phyloP scores from a whole-genome alignment of 306 rosid species.

The Canavalia gladiata region DNA sequence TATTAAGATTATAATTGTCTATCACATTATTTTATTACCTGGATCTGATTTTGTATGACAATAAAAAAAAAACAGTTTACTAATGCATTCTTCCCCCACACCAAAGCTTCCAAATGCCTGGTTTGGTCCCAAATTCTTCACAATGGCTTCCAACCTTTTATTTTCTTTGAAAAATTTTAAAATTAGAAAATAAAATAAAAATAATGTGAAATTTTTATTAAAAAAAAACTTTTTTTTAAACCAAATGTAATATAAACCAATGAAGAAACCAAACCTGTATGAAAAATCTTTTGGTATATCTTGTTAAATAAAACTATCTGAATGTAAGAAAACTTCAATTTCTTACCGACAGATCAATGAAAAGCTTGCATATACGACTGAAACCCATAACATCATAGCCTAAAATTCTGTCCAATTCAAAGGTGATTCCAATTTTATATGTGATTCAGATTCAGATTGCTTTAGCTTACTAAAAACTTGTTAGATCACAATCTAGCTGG shows the following conservation, averaged over 20 bases:
- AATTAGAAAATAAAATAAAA: no score
- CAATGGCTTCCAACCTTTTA: no score
- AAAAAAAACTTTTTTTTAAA: no score
- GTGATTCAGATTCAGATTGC: slow-evolving; percentile 6
- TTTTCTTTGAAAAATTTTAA: no score
- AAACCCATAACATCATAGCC: background rate
- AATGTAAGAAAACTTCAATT: background rate
- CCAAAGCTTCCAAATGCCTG: background rate
- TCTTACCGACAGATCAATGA: background rate
- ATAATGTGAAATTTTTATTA: no score
- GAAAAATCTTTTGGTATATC: no score
- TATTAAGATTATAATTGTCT: background rate
- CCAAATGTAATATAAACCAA: no score
- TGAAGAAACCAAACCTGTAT: no score
- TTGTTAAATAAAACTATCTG: no score
- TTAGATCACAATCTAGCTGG: background rate
- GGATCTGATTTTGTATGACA: background rate
- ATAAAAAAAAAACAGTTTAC: background rate
- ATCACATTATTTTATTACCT: background rate
- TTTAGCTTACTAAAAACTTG: background rate
- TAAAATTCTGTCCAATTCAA: background rate
- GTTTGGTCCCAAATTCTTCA: background rate
- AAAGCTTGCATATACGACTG: background rate
- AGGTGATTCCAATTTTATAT: background rate
- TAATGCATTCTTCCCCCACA: background rate